Evolutionary conservation across 768 basidiomycete genomes (phyloP).

Genomic region (Mycena epipterygia): DNA sequence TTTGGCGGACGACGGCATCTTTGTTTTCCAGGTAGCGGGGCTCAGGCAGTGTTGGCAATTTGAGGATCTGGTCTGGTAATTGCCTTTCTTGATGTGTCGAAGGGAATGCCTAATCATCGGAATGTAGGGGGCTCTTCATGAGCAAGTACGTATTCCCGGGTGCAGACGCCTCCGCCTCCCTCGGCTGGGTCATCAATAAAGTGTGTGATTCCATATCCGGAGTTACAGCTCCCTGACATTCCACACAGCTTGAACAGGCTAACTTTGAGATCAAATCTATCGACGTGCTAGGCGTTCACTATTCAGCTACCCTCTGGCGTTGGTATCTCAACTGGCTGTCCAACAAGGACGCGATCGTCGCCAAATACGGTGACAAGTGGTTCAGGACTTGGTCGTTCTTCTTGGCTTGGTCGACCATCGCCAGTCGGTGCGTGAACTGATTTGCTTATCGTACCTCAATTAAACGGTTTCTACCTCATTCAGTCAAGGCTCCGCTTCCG

Average conservation of each 20-base stretch:
- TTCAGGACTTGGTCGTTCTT: constrained; percentile 98
- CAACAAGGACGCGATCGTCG: constrained; percentile 92
- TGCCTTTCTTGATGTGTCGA: neutral
- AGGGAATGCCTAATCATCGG: neutral
- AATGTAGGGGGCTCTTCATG: constrained; percentile 90
- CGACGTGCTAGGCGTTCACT: constrained; percentile 98
- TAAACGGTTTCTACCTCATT: neutral
- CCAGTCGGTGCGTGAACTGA: constrained; percentile 66
- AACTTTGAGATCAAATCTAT: constrained; percentile 98
- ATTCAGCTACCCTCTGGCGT: constrained; percentile 88
- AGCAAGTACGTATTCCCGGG: constrained; percentile 99
- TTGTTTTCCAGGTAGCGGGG: constrained; percentile 98
- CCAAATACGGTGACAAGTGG: constrained; percentile 93
- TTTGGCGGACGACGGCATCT: constrained; percentile 93
- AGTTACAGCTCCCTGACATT: neutral
- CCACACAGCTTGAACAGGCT: constrained; percentile 80
- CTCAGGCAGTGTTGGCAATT: constrained; percentile 97
- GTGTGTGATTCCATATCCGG: constrained; percentile 37
- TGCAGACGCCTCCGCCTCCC: constrained; percentile 95
- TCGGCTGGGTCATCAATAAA: constrained; percentile 92
- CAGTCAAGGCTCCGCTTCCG: constrained; percentile 90
- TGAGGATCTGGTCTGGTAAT: constrained; percentile 95
- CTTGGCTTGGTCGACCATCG: constrained; percentile 93
- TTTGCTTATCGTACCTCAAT: constrained; percentile 28
- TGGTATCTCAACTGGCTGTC: constrained; percentile 99